phyloP scores from a whole-genome alignment of 441 rosid species.

The Eruca vesicaria region DNA sequence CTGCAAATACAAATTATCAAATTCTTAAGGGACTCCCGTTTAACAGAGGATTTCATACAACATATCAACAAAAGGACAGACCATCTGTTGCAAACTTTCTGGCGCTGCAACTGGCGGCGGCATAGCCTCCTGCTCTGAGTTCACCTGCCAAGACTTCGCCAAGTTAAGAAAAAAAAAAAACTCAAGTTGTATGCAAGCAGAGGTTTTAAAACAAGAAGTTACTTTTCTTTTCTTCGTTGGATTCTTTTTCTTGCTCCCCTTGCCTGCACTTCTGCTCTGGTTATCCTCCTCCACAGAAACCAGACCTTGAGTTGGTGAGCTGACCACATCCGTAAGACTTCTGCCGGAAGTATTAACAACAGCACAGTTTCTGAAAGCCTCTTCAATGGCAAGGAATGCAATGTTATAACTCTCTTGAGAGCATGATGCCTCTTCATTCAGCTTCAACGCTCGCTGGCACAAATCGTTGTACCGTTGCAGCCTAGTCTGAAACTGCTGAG shows the following conservation, averaged over 20 bases:
- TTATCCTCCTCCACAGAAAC: slow-evolving; percentile 74
- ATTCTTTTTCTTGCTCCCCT: slow-evolving; percentile 77
- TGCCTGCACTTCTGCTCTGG: slow-evolving; percentile 61
- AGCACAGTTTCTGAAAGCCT: slow-evolving; percentile 61
- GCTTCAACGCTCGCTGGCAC: slow-evolving; percentile 64
- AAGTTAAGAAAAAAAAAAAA: background rate
- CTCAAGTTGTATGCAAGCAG: slow-evolving; percentile 1
- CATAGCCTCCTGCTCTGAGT: slow-evolving; percentile 68
- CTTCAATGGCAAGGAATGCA: slow-evolving; percentile 66
- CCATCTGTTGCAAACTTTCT: slow-evolving; percentile 84
- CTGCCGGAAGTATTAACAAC: slow-evolving; percentile 60
- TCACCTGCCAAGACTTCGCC: slow-evolving; percentile 45
- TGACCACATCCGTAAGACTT: slow-evolving; percentile 58
- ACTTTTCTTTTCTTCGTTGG: slow-evolving; percentile 87
- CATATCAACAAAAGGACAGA: slow-evolving; percentile 36
- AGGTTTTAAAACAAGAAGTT: slow-evolving; percentile 15
- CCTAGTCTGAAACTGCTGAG: slow-evolving; percentile 69
- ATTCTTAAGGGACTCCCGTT: background rate
- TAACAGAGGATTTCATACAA: background rate
- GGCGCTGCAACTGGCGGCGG: slow-evolving; percentile 57
- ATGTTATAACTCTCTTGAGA: slow-evolving; percentile 76
- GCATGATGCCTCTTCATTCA: slow-evolving; percentile 77
- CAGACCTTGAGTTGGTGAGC: slow-evolving; percentile 67
- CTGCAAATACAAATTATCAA: slow-evolving; percentile 37
- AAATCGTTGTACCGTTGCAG: slow-evolving; percentile 71